Evolutionary conservation across 371 early-diverging fungal species (phyloP), one percentile per base, ranked within the genome.

Genomic region (Saksenaea vasiformis): DNA sequence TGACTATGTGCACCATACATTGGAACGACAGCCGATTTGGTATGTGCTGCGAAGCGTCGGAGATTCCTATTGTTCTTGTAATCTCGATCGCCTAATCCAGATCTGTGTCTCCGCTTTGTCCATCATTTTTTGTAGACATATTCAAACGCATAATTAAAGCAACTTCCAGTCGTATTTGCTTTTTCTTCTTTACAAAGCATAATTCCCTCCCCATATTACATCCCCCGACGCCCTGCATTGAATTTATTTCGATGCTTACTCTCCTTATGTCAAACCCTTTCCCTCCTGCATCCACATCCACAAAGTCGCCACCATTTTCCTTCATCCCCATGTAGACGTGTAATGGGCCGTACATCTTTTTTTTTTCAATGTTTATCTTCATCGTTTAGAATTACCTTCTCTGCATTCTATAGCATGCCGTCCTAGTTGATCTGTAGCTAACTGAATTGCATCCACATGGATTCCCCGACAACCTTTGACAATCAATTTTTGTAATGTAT

Each of bases 381-480:
- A 47, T 47, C 51, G 51, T 22, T 22, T 47, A 22, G 22, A 47
- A 47, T 22, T 22, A 10, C 51, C 22, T 22, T 10, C 8, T 47
- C 51, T 47, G 51, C 51, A 47, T 47, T 47, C 51, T 22, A 47
- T 22, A 10, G 5, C 24, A 17, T 47, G 0, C 5, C 51, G 54
- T 51, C 71, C 70, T 1, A 78, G 24, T 15, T 54, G 14, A 1
- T 34, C 58, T 7, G 51, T 22, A 1, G 70, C 77, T 65, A 68
- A 79, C 4, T 56, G 26, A 10, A 74, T 41, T 14, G 74, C 69
- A 54, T 76, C 75, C 5, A 54, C 14, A n/a, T 51, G 31, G 9
- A 79, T 67, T 14, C 54, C 41, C 10, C 35, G 54, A 38, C 79
- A 79, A 13, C 69, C 59, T 8, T 67, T 67, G 11, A 72, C 13